Percentiles rank a stretch among this genome's conserved stretches.
Conservation (phyloP, 441 rosid species). For the Gossypium lobatum region DNA sequence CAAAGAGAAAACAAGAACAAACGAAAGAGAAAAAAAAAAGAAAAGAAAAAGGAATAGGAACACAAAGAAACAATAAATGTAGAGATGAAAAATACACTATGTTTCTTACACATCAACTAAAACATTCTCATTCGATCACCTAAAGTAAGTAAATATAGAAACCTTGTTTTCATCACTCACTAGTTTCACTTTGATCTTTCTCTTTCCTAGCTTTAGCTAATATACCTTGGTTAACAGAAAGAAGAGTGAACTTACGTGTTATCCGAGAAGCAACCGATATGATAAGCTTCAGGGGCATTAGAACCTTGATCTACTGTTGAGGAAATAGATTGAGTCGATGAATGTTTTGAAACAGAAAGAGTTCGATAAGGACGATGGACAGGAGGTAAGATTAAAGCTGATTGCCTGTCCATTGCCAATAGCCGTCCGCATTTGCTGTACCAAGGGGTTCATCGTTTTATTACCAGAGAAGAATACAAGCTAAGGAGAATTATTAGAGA, state of each 20-base stretch:
- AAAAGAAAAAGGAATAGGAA: not conserved
- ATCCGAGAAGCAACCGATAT: conserved; percentile 57
- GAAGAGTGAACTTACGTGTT: conserved; percentile 22
- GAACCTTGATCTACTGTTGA: conserved; percentile 34
- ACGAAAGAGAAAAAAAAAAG: not conserved
- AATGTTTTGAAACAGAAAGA: conserved; percentile 26
- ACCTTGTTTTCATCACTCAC: not conserved
- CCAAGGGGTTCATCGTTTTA: not conserved
- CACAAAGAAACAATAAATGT: not conserved
- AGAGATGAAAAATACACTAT: not conserved
- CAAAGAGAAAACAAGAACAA: not conserved
- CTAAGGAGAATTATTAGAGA: not conserved
- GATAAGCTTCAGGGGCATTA: conserved; percentile 46
- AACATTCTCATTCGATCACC: not conserved
- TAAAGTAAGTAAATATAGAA: not conserved
- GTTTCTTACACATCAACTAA: not conserved
- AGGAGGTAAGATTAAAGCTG: conserved; percentile 64
- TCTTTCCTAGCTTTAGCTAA: not conserved
- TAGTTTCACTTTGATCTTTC: conserved; percentile 1
- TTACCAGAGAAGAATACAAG: not conserved
- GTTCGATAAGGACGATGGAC: conserved; percentile 49
- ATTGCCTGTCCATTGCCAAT: conserved; percentile 64
- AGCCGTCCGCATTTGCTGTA: conserved; percentile 72
- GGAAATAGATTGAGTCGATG: conserved; percentile 21
- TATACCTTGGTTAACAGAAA: not conserved